phyloP scores from a whole-genome alignment of 139 green algal species.

The Ettlia oleoabundans region DNA sequence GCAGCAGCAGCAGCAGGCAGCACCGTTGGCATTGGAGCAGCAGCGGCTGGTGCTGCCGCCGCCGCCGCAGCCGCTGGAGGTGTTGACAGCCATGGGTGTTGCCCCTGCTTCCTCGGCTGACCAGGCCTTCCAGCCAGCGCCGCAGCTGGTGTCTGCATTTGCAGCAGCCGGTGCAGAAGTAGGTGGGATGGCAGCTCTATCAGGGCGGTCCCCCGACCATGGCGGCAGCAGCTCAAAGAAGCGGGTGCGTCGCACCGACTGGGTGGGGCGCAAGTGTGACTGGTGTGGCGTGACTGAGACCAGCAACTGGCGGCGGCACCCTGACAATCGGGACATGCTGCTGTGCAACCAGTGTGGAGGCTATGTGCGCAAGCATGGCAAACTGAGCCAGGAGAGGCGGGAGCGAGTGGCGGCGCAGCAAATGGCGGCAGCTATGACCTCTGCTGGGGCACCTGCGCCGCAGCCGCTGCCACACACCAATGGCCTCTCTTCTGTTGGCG shows the following conservation, averaged over 20 bases:
- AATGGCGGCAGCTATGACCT: constrained; percentile 1
- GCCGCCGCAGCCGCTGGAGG: neutral
- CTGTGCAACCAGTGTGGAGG: constrained; percentile 34
- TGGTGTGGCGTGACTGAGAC: constrained; percentile 32
- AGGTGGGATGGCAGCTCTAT: neutral
- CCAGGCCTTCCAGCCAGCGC: neutral
- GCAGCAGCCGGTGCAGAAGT: neutral
- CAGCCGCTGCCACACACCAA: neutral
- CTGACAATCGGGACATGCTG: constrained; percentile 27
- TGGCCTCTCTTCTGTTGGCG: no score
- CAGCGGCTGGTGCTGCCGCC: neutral
- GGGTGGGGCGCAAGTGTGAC: constrained; percentile 31
- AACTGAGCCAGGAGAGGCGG: constrained; percentile 18
- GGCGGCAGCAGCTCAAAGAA: constrained; percentile 25
- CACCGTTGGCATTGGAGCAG: neutral
- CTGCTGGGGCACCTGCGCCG: neutral
- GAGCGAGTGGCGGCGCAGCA: constrained; percentile 25
- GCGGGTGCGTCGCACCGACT: constrained; percentile 30
- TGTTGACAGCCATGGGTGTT: neutral
- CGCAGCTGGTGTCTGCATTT: neutral
- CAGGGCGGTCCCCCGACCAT: neutral
- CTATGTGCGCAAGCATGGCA: constrained; percentile 35
- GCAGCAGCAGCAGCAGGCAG: neutral
- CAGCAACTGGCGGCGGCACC: constrained; percentile 29
- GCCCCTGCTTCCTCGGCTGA: neutral